Evolutionary conservation across 2,329 filamentous ascomycete species (phyloP).

Genomic region (Trichoderma guizhouense): DNA sequence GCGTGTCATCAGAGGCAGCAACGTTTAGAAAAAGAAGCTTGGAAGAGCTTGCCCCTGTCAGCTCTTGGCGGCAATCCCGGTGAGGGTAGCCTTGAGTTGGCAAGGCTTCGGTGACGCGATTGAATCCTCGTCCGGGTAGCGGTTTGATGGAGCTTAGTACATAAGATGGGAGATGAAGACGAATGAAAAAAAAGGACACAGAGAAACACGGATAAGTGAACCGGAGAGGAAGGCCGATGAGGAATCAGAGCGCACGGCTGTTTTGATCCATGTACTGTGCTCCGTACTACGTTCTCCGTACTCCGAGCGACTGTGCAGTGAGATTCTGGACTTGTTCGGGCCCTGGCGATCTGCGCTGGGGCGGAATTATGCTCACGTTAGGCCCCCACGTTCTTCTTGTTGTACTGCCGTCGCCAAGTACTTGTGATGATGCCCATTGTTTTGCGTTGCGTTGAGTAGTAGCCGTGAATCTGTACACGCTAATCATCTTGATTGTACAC

Average conservation of each 20-base stretch:
- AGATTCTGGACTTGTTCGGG: slow-evolving; percentile 3
- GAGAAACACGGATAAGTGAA: background rate
- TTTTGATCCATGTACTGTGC: background rate
- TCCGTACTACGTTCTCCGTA: background rate
- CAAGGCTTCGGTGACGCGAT: background rate
- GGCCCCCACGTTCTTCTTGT: background rate
- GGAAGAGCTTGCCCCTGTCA: background rate
- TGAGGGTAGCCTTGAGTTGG: background rate
- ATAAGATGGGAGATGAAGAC: background rate
- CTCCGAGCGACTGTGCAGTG: background rate
- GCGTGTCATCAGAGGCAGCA: background rate
- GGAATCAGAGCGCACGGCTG: background rate
- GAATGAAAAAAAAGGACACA: background rate
- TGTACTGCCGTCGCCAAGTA: background rate
- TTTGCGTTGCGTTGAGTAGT: background rate
- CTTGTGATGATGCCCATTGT: background rate
- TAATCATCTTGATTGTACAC: background rate
- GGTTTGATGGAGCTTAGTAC: background rate
- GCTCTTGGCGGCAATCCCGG: background rate
- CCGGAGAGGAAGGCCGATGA: slow-evolving; percentile 1
- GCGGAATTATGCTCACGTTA: background rate
- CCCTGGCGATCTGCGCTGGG: slow-evolving; percentile 9
- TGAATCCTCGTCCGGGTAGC: background rate
- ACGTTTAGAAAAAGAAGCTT: background rate
- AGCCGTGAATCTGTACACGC: background rate